Evolutionary conservation across 1,284 basidiomycete species (phyloP).

Genomic region (Marasmius sp.): DNA sequence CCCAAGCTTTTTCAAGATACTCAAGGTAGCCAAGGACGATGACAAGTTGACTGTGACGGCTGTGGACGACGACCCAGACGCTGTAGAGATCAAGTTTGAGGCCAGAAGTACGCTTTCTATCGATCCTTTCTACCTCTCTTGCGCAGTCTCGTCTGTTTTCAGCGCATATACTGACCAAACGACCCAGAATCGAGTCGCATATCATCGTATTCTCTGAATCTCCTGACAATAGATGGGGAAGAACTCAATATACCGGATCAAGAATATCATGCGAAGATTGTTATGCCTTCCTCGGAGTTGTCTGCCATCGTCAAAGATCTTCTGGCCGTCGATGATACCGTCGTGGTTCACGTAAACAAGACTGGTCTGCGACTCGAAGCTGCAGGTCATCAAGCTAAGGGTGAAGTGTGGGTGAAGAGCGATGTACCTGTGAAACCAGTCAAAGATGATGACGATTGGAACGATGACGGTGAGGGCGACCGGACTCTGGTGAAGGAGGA

Average conservation of each 20-base stretch:
- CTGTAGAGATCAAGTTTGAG: not conserved
- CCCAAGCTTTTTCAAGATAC: not conserved
- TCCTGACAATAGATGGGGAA: not conserved
- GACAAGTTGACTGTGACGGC: not conserved
- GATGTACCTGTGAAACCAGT: not conserved
- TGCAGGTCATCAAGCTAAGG: not conserved
- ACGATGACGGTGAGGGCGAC: not conserved
- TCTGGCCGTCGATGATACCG: not conserved
- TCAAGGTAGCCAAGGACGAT: not conserved
- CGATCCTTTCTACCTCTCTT: not conserved
- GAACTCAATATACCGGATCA: not conserved
- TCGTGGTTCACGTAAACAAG: not conserved
- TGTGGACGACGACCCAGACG: not conserved
- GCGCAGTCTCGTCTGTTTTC: not conserved
- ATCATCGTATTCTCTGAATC: not conserved
- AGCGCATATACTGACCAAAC: too few relatives aligned
- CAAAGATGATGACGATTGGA: not conserved
- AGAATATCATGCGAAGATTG: not conserved
- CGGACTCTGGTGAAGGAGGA: not conserved
- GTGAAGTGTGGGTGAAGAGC: not conserved
- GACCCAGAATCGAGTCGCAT: not conserved
- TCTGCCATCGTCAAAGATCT: not conserved
- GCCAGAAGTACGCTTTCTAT: not conserved
- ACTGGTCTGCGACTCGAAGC: not conserved
- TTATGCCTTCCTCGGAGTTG: not conserved